phyloP scores from a whole-genome alignment of 2,329 filamentous ascomycete species.

The Aureobasidium sp. region DNA sequence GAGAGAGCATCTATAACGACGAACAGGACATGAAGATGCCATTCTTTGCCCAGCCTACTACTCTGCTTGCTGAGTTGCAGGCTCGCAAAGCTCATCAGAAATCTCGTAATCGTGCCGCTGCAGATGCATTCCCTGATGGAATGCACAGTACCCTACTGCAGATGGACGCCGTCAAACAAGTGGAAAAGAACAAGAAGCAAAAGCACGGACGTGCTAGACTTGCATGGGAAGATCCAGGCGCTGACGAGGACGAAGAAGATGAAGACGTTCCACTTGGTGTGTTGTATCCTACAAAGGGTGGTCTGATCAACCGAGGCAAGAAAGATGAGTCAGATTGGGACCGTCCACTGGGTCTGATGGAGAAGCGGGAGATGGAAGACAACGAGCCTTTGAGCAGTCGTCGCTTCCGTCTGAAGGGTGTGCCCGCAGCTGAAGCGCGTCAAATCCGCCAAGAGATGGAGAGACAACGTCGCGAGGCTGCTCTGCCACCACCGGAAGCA shows the following conservation, averaged over 20 bases:
- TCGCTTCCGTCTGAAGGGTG: conserved; percentile 65
- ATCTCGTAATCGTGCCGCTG: conserved; percentile 63
- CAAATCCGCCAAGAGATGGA: conserved; percentile 22
- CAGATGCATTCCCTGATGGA: conserved; percentile 58
- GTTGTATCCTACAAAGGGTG: conserved; percentile 59
- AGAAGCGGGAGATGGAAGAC: conserved; percentile 79
- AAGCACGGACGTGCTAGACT: conserved; percentile 67
- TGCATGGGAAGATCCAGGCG: conserved; percentile 72
- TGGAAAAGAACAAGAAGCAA: conserved; percentile 68
- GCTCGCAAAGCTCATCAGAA: conserved; percentile 85
- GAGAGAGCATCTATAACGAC: conserved; percentile 35
- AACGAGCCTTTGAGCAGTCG: conserved; percentile 80
- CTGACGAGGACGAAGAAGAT: conserved; percentile 49
- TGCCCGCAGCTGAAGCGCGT: conserved; percentile 25
- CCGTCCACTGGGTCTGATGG: conserved; percentile 67
- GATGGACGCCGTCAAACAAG: conserved; percentile 81
- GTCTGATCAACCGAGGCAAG: conserved; percentile 42
- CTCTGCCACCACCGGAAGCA: conserved; percentile 21
- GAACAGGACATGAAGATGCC: conserved; percentile 38
- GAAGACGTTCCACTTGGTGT: conserved; percentile 85
- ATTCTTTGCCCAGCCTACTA: conserved; percentile 72
- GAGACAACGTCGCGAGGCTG: conserved; percentile 24
- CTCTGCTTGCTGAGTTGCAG: conserved; percentile 85
- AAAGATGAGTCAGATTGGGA: conserved; percentile 44
- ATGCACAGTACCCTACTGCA: conserved; percentile 86